phyloP scores from a whole-genome alignment of 352 stramenopile species.

The Pythium aquatile region DNA sequence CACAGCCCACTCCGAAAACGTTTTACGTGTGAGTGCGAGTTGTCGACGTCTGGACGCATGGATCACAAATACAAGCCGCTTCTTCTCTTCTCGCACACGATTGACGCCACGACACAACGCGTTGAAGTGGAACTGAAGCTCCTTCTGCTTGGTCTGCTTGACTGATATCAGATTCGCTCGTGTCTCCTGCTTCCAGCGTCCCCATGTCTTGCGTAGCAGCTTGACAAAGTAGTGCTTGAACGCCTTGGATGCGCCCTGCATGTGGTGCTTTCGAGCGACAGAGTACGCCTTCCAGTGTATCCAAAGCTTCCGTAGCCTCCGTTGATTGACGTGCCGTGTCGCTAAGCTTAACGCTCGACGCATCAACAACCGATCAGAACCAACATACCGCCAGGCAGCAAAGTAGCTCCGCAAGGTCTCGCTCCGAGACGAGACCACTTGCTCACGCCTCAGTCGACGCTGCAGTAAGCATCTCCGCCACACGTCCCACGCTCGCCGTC shows the following conservation, averaged over 20 bases:
- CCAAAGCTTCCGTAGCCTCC: conserved; percentile 67
- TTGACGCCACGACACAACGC: conserved; percentile 39
- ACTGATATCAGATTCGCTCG: conserved; percentile 38
- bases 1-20: conserved; percentile 28
- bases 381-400: conserved; percentile 38
- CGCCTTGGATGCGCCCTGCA: conserved; percentile 67
- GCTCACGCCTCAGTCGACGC: background rate
- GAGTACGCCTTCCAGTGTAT: conserved; percentile 80
- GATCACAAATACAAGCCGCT: conserved; percentile 9
- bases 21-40: conserved; percentile 21
- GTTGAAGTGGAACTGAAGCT: conserved; percentile 52
- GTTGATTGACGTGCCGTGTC: conserved; percentile 60
- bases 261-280: conserved; percentile 57
- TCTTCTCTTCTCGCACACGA: conserved; percentile 25
- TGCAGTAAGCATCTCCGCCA: conserved; percentile 3
- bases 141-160: conserved; percentile 45
- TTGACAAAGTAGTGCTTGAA: conserved; percentile 79
- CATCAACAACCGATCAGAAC: conserved; percentile 33
- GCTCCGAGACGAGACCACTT: background rate
- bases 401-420: conserved; percentile 34
- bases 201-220: conserved; percentile 55
- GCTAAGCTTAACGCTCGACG: conserved; percentile 51
- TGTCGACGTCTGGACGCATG: conserved; percentile 23
- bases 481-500: background rate
- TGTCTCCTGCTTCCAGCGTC: conserved; percentile 43